Base-by-base conservation (phyloP, 805 yeast species). In the Monosporozyma yasuniensis region DNA sequence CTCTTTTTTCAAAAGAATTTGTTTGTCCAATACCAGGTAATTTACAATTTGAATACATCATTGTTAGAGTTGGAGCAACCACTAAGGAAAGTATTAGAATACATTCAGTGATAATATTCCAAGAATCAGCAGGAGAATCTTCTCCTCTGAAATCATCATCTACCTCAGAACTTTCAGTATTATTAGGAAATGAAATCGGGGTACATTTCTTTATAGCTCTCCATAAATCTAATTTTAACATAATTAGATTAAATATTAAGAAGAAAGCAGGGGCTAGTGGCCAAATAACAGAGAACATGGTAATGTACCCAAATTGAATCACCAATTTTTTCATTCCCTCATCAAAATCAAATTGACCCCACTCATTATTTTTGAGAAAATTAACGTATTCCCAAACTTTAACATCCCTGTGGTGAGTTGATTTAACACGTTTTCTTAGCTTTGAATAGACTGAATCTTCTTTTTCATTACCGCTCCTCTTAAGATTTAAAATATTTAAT, bases 251-350 rank as follows among this genome's bases (percentile, higher is more conserved):
- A 64, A 87, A 79, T 1, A 83, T 50, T 18, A 85, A 60, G 10
- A 83, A 80, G 28, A 84, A 71, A 1, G 85, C 54, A 3, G 96
- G 90, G 34, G 93, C 90, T 50, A 87, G 65, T 0, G 97, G 83
- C 96, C 96, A 93, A 25, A 87, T 43, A 10, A 39, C 41, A 8
- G 95, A 88, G 65, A 90, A 88, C 58, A 91, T 67, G 21, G 80
- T 74, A 46, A 90, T 69, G 66, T 80, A 88, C 16, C 98, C 98
- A 67, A 84, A 87, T 61, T 87, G 93, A 14, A 84, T 65, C 12
- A 81, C 72, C 54, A 84, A 64, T 56, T 83, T 83, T 61, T 87
- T 78, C 62, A 80, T 83, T 56, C 85, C 95, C 39, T 75, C 82
- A 60, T 81, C 76, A 28, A 83, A 79, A 51, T 59, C 56, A 47